phyloP scores from a whole-genome alignment of 495 filamentous ascomycete genomes.

The Penicillium salamii region DNA sequence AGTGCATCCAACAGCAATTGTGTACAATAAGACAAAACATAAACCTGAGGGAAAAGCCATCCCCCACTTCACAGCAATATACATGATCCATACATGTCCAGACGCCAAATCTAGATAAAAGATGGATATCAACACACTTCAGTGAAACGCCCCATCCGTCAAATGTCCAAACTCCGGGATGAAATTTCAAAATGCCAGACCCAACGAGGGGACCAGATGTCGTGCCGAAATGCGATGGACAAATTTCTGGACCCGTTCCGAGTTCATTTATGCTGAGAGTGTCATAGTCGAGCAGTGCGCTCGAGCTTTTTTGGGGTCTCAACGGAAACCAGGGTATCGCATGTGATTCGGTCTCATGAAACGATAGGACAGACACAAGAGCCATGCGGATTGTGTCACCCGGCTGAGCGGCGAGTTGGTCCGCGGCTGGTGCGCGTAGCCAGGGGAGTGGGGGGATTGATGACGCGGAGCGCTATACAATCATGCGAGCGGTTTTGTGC shows the following conservation, averaged over 20 bases:
- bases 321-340: background rate
- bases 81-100: conserved; percentile 15
- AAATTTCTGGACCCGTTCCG: conserved; percentile 2
- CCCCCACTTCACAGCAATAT: conserved; percentile 16
- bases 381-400: conserved; percentile 11
- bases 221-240: background rate
- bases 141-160: background rate
- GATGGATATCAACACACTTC: no score
- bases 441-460: no score
- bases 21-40: conserved; percentile 10
- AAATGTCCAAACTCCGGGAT: no score
- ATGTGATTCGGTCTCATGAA: background rate
- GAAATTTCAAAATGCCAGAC: background rate
- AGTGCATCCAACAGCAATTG: conserved; percentile 3
- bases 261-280: conserved; percentile 4
- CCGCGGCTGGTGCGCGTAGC: no score
- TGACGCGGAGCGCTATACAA: no score
- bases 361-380: conserved; percentile 16
- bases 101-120: no score
- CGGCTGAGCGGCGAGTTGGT: background rate
- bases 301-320: conserved; percentile 4
- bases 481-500: no score
- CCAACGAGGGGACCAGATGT: background rate
- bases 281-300: conserved; percentile 2
- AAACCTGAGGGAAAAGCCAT: conserved; percentile 2